Conservation (phyloP, 2,329 filamentous ascomycete species). For the Clathrospora elynae region DNA sequence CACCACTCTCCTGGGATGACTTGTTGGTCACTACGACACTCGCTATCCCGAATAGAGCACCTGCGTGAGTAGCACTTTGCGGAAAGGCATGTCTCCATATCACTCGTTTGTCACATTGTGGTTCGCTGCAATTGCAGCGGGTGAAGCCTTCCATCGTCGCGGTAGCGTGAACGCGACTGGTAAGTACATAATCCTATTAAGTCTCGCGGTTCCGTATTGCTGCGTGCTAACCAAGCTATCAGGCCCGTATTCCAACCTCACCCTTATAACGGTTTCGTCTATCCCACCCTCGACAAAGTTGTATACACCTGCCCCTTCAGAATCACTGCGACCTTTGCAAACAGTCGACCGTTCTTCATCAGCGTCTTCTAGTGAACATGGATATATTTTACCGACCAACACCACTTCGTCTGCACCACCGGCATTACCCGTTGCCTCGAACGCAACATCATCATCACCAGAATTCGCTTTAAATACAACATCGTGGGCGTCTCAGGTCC, state of each 20-base stretch:
- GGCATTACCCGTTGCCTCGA: constrained; percentile 1
- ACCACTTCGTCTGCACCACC: constrained; percentile 6
- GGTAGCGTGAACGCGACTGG: constrained; percentile 29
- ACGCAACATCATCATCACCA: constrained; percentile 4
- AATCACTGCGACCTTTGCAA: constrained; percentile 1
- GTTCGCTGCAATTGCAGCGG: constrained; percentile 21
- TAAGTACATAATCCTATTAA: constrained; percentile 24
- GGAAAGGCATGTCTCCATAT: constrained; percentile 23
- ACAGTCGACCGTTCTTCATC: constrained; percentile 2
- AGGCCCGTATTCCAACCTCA: constrained; percentile 39
- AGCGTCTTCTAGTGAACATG: constrained; percentile 14
- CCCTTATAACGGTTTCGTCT: constrained; percentile 19
- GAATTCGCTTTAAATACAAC: constrained; percentile 3
- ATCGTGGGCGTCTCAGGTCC: background rate
- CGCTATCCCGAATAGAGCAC: constrained; percentile 28
- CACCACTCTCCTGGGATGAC: constrained; percentile 21
- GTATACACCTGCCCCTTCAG: constrained; percentile 2
- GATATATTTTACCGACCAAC: constrained; percentile 16
- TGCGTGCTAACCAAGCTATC: constrained; percentile 36
- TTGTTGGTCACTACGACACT: constrained; percentile 22
- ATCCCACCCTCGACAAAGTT: constrained; percentile 12
- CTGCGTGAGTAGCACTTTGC: constrained; percentile 25
- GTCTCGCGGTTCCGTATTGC: constrained; percentile 28
- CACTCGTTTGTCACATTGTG: constrained; percentile 20
- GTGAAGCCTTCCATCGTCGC: constrained; percentile 28